Evolutionary conservation across 768 basidiomycete genomes (phyloP).

Genomic region (Mycena haematopus): DNA sequence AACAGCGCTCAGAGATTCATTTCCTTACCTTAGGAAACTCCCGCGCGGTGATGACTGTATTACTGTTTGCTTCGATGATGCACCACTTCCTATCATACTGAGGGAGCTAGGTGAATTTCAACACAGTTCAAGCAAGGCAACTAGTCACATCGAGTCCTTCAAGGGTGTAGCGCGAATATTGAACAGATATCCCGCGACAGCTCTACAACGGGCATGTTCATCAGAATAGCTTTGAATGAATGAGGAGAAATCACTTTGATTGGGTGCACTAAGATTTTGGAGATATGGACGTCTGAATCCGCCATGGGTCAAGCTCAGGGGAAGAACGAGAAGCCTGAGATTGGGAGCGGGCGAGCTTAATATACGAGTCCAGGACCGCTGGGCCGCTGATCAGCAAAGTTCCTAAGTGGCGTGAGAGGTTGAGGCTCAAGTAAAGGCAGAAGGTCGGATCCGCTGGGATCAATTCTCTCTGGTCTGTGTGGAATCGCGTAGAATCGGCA

Average conservation of each 20-base stretch:
- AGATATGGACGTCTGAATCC: conserved; percentile 49
- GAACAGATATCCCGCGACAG: conserved; percentile 70
- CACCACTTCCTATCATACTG: conserved; percentile 79
- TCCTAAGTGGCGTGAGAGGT: background rate
- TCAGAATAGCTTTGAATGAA: background rate
- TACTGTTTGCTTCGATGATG: conserved; percentile 62
- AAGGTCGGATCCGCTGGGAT: no score
- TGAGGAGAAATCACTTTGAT: conserved; percentile 57
- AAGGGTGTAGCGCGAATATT: conserved; percentile 59
- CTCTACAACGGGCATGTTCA: conserved; percentile 51
- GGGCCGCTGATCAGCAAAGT: conserved; percentile 15
- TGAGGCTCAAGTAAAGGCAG: background rate
- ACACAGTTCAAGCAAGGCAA: background rate
- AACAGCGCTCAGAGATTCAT: background rate
- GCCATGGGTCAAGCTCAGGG: background rate
- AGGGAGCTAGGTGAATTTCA: conserved; percentile 1
- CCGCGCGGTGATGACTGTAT: conserved; percentile 70
- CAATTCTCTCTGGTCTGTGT: no score
- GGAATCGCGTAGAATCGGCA: no score
- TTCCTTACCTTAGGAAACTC: conserved; percentile 60
- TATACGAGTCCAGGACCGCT: conserved; percentile 12
- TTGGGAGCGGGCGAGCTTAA: background rate
- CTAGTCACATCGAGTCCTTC: conserved; percentile 68
- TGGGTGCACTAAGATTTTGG: conserved; percentile 69
- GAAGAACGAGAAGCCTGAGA: background rate